Conservation (phyloP, 176 grass and related monocot genomes). For the Aechmea fasciata region DNA sequence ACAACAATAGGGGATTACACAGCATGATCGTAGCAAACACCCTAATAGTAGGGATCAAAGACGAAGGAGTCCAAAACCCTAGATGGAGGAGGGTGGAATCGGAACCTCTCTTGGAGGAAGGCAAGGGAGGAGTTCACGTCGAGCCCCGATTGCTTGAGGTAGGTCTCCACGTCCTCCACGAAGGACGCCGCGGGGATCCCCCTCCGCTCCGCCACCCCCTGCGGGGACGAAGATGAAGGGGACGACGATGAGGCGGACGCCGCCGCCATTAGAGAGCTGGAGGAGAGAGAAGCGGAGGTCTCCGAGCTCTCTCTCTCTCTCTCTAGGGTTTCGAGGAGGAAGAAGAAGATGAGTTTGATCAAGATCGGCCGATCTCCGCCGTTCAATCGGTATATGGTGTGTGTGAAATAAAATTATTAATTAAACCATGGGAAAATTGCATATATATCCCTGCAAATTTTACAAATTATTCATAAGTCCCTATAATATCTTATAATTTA, state of each 20-base stretch:
- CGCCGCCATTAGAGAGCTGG: constrained; percentile 38
- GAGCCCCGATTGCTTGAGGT: constrained; percentile 66
- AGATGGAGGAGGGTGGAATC: background rate
- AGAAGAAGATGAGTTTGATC: background rate
- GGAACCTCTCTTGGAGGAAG: constrained; percentile 85
- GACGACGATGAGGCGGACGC: constrained; percentile 15
- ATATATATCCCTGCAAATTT: no score
- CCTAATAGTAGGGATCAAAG: background rate
- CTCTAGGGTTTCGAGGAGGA: background rate
- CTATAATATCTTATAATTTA: no score
- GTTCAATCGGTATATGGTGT: no score
- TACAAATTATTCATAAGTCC: no score
- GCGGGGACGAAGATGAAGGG: constrained; percentile 19
- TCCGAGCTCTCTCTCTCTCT: background rate
- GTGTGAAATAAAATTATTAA: no score
- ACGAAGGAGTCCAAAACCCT: background rate
- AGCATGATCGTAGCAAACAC: background rate
- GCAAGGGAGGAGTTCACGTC: constrained; percentile 92
- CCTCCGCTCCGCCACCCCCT: constrained; percentile 41
- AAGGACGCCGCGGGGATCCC: constrained; percentile 81
- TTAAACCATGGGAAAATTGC: no score
- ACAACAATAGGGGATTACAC: background rate
- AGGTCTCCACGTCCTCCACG: constrained; percentile 89
- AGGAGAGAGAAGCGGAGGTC: constrained; percentile 1
- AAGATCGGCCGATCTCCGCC: background rate